Evolutionary conservation across 768 basidiomycete genomes (phyloP), one percentile per base, ranked within the genome.

Genomic region (Serendipita sp.): DNA sequence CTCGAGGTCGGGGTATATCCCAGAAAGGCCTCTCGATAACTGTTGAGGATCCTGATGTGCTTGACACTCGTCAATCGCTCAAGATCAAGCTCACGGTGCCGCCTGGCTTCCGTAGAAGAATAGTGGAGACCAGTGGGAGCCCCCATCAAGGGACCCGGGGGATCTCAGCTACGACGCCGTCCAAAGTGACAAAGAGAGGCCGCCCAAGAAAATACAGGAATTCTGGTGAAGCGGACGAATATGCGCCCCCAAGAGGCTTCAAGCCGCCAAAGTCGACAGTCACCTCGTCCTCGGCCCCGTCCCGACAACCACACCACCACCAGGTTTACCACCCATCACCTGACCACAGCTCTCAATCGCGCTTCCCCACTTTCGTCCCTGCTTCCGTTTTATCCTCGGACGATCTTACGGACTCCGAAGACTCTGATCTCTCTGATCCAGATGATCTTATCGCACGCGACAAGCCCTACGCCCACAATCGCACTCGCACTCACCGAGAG

Each of bases 181-280:
- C 20, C 11, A 31, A 22, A 11, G 26, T 33, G 5, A 22, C 26
- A 13, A 58, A 58, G 31, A 22, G 53, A 31, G 53, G 53, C n/a
- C 53, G 53, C 33, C 53, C 53, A 30, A 22, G 53, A 33, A 58
- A 58, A 33, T 24, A 58, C 30, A 58, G 28, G 30, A 58, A 58
- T 2, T 5, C 53, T 24, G 53, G 9, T 24, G 53, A 58, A 33
- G 30, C 53, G 28, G 53, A 58, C 53, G 53, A 58, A 33, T 58
- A 58, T 58, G 53, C 53, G 14, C 53, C 53, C 26, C 53, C 53
- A 58, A 58, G 53, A 33, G 53, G 53, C n/a, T 34, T 58, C 53
- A 58, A 58, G 53, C 53, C 24, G 17, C 53, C 53, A 4, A 28
- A 58, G 26, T 22, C 20, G 45, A 24, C 53, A 28, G 33, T 30